Percentiles rank a stretch among this genome's conserved stretches.
These are phyloP conservation scores for Centaurea solstitialis DNA, from an alignment of 129 eudicot species.

Conservation along the genomic window DNA sequence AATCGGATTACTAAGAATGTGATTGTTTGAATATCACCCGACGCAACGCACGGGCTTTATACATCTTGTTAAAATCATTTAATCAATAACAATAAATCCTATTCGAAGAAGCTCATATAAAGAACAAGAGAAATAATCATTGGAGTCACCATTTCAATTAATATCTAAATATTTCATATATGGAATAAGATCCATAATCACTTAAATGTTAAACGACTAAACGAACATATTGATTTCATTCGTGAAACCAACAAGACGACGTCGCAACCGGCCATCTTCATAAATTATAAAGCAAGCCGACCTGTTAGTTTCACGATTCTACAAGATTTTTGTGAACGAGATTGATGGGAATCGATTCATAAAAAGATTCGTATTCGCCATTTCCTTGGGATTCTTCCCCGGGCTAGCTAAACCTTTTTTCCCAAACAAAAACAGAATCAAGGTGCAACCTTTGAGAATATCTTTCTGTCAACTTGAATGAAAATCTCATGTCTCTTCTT, in stretches of 20 bases:
- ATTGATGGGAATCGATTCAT: slow-evolving; percentile 24
- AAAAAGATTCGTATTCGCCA: slow-evolving; percentile 22
- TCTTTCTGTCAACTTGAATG: slow-evolving; percentile 25
- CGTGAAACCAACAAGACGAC: slow-evolving; percentile 5
- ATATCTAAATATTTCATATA: background rate
- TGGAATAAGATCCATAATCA: background rate
- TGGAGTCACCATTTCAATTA: slow-evolving; percentile 10
- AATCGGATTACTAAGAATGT: no score
- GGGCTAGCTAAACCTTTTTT: background rate
- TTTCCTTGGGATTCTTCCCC: slow-evolving; percentile 6
- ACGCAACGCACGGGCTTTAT: no score
- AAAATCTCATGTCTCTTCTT: background rate
- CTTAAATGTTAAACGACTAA: background rate
- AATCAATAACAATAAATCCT: slow-evolving; percentile 4
- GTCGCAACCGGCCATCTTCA: slow-evolving; percentile 11
- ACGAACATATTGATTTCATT: background rate
- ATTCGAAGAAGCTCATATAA: slow-evolving; percentile 23
- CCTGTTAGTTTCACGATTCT: background rate
- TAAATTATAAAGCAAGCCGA: slow-evolving; percentile 9
- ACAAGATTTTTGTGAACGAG: slow-evolving; percentile 10
- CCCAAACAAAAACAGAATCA: slow-evolving; percentile 18
- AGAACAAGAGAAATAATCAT: slow-evolving; percentile 15
- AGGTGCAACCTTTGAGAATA: slow-evolving; percentile 24
- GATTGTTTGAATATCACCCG: no score
- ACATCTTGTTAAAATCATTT: background rate